Conservation (phyloP, 1,284 basidiomycete species). For the Moesziomyces antarcticus region DNA sequence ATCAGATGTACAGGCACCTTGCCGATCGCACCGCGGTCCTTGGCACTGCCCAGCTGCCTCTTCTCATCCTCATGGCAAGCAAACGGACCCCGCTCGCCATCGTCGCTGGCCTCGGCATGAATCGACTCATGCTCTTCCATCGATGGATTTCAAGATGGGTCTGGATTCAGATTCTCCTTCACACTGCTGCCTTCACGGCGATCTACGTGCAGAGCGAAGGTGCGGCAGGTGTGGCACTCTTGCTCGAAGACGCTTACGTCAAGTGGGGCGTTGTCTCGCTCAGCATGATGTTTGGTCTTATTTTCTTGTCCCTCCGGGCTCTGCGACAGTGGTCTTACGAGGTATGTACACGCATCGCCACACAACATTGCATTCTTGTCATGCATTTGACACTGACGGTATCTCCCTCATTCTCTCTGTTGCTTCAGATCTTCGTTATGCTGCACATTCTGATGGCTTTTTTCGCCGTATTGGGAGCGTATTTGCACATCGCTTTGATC, state of each 20-base stretch:
- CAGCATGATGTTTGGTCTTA: slow-evolving; percentile 38
- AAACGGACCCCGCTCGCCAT: slow-evolving; percentile 63
- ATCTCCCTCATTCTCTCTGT: not conserved
- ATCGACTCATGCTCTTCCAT: slow-evolving; percentile 65
- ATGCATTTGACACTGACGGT: not conserved
- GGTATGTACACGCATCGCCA: slow-evolving; percentile 12
- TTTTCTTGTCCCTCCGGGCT: slow-evolving; percentile 34
- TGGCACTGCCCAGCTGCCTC: slow-evolving; percentile 55
- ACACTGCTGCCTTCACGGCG: slow-evolving; percentile 47
- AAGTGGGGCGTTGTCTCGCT: slow-evolving; percentile 57
- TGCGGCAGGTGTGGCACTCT: slow-evolving; percentile 5
- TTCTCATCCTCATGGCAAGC: slow-evolving; percentile 65
- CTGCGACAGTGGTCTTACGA: slow-evolving; percentile 44
- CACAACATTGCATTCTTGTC: not conserved
- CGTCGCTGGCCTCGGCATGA: slow-evolving; percentile 58
- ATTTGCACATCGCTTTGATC: slow-evolving; percentile 61
- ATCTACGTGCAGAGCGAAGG: slow-evolving; percentile 7
- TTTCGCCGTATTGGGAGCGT: slow-evolving; percentile 59
- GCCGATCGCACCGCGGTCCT: slow-evolving; percentile 62
- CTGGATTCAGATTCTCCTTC: slow-evolving; percentile 55
- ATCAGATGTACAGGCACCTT: slow-evolving; percentile 42
- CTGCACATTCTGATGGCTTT: slow-evolving; percentile 63
- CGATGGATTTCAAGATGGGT: slow-evolving; percentile 65
- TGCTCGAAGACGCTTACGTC: slow-evolving; percentile 53
- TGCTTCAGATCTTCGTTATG: slow-evolving; percentile 53